Evolutionary conservation across 306 rosid species (phyloP), one percentile per base, ranked within the genome.

Genomic region (Oemleria cerasiformis): DNA sequence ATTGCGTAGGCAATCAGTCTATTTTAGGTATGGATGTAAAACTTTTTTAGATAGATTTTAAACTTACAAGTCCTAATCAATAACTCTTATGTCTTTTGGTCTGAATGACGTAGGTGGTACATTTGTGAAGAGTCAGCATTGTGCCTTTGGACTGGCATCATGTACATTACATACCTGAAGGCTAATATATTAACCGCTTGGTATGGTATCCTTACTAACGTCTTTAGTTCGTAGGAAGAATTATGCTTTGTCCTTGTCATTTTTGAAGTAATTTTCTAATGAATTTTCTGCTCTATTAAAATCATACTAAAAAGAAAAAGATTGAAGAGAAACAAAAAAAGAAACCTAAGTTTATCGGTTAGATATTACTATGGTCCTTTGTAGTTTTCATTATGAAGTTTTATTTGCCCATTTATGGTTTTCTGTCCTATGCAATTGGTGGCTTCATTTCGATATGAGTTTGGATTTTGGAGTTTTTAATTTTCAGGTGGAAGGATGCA

Each of bases 401-500:
- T 75, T 73, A 74, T 17, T 58, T 43, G 7, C 13, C 54, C 51
- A 50, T 76, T 48, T 54, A 34, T 30, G 16, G 23, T 63, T 59
- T 17, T 9, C 15, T 36, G 55, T 71, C 68, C 38, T 53, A 40
- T 81, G 63, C 43, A 63, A 48, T 65, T 43, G 68, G 30, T 59
- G 45, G 51, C 23, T 49, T 65, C 25, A 68, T 38, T 75, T 76
- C 43, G 70, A 71, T 75, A 63, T 73, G 77, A 75, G 56, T 51
- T 65, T 67, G 6, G 60, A 80, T 73, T 30, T 44, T 65, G 19
- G 49, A 70, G 60, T 60, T 71, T 60, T 81, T 69, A 25, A 73
- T 73, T 77, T n/a, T 86, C 89, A 95, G 99, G 99, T 95, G 97
- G 99, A 88, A 89, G 86, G 92, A 74, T 83, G 97, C 84, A 0